Percentiles rank a stretch among this genome's conserved stretches.
Conservation (phyloP, 768 basidiomycete species). For the Psilocybe tampanensis region DNA sequence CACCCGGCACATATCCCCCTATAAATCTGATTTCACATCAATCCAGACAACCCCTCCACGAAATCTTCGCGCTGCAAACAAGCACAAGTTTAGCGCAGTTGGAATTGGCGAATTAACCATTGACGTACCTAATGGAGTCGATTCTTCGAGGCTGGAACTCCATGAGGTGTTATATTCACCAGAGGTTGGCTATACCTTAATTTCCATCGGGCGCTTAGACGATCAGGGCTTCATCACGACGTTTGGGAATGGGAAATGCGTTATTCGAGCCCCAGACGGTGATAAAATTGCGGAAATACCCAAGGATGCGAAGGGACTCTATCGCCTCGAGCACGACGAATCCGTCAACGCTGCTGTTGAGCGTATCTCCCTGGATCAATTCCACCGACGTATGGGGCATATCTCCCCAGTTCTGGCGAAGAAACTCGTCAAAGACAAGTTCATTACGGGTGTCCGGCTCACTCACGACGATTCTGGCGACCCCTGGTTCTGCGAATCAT, state of each 20-base stretch:
- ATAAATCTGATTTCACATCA: constrained; percentile 24
- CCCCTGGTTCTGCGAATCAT: constrained; percentile 41
- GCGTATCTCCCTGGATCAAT: constrained; percentile 24
- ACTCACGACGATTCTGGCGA: not conserved
- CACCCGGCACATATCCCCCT: constrained; percentile 30
- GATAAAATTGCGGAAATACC: constrained; percentile 21
- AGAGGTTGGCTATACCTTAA: constrained; percentile 37
- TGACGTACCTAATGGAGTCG: constrained; percentile 32
- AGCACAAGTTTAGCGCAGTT: constrained; percentile 28
- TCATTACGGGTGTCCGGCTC: constrained; percentile 22
- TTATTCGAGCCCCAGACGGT: constrained; percentile 19
- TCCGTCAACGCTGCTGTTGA: constrained; percentile 20
- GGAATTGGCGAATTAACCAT: constrained; percentile 31
- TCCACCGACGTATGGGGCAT: constrained; percentile 33
- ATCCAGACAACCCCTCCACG: constrained; percentile 22
- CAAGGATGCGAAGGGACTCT: constrained; percentile 25
- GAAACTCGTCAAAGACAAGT: constrained; percentile 22
- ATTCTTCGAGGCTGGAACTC: constrained; percentile 24
- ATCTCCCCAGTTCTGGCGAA: constrained; percentile 23
- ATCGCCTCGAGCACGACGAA: constrained; percentile 26
- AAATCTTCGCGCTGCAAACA: constrained; percentile 31
- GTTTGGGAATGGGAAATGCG: constrained; percentile 31
- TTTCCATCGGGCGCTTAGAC: constrained; percentile 20
- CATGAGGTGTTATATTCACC: constrained; percentile 39
- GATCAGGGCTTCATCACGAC: constrained; percentile 25